A percentile compares a stretch with the other conserved stretches of the same genome.
Evolutionary conservation across 371 early-diverging fungal genomes (phyloP).

Genomic region (Mortierella sp.): DNA sequence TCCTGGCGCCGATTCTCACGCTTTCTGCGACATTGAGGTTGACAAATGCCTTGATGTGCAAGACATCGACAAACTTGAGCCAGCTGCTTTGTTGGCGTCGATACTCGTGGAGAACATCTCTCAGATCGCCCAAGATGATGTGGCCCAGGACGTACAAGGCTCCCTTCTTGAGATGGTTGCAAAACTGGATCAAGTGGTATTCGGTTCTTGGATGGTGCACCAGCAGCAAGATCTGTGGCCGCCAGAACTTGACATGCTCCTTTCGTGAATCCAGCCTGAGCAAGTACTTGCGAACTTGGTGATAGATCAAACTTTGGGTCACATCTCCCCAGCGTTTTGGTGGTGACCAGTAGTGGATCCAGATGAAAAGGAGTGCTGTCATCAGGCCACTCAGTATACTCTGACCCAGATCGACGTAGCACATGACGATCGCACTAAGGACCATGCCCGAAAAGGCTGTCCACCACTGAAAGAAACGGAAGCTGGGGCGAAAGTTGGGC

Average conservation of each 20-base stretch:
- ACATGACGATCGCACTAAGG: constrained; percentile 60
- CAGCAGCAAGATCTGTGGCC: constrained; percentile 70
- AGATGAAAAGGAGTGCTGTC: constrained; percentile 58
- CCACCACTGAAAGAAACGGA: constrained; percentile 69
- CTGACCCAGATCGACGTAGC: constrained; percentile 60
- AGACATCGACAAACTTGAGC: constrained; percentile 64
- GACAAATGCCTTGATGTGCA: constrained; percentile 70
- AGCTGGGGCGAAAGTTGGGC: constrained; percentile 73
- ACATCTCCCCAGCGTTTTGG: constrained; percentile 77
- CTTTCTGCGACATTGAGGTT: constrained; percentile 60
- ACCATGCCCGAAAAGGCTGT: constrained; percentile 67
- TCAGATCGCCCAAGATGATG: constrained; percentile 62
- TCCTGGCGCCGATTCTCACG: constrained; percentile 61
- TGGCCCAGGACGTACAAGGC: constrained; percentile 71
- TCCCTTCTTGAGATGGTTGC: constrained; percentile 74
- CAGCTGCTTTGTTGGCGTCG: constrained; percentile 58
- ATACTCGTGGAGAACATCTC: constrained; percentile 56
- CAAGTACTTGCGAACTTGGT: constrained; percentile 75
- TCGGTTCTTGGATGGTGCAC: constrained; percentile 64
- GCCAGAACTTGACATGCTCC: constrained; percentile 75
- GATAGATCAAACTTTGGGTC: constrained; percentile 71
- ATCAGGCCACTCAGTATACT: constrained; percentile 59
- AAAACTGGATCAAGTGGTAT: constrained; percentile 64
- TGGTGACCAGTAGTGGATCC: constrained; percentile 66
- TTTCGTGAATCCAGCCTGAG: constrained; percentile 66